Conservation (phyloP, 1,284 basidiomycete species). For the Pseudozyma thailandica region DNA sequence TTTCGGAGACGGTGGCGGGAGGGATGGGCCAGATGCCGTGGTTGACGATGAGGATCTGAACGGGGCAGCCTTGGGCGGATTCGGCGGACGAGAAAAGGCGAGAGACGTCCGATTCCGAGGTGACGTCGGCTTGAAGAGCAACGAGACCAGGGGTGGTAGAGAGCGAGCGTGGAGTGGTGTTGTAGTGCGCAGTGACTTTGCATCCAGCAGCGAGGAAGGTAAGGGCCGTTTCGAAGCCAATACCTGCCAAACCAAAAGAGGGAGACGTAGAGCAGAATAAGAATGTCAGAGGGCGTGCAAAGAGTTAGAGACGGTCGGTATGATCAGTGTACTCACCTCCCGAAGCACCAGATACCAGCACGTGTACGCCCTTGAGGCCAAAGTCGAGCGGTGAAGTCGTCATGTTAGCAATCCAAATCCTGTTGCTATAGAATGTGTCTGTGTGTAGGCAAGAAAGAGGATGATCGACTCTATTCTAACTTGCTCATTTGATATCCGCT, state of each 20-base stretch:
- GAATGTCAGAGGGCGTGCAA: background rate
- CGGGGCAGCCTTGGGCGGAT: conserved; percentile 64
- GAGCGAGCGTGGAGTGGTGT: conserved; percentile 72
- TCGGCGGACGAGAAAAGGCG: conserved; percentile 64
- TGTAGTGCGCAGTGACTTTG: conserved; percentile 79
- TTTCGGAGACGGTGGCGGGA: conserved; percentile 73
- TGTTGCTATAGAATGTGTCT: background rate
- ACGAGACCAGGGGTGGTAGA: conserved; percentile 67
- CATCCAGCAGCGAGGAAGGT: conserved; percentile 70
- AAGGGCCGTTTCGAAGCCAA: conserved; percentile 45
- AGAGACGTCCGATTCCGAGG: conserved; percentile 73
- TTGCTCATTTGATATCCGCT: too few relatives aligned
- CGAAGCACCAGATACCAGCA: conserved; percentile 42
- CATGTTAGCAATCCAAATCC: background rate
- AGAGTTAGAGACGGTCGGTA: too few relatives aligned
- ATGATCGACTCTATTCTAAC: too few relatives aligned
- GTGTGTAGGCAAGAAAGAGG: too few relatives aligned
- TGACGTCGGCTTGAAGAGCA: conserved; percentile 74
- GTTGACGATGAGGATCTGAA: conserved; percentile 74
- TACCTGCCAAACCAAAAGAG: conserved; percentile 12
- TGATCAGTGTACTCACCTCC: conserved; percentile 23
- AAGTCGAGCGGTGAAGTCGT: conserved; percentile 33
- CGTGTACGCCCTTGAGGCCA: conserved; percentile 33
- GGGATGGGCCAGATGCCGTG: conserved; percentile 73
- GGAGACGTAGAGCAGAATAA: background rate